Conservation (phyloP, 768 basidiomycete species). For the Cystoderma amianthinum region DNA sequence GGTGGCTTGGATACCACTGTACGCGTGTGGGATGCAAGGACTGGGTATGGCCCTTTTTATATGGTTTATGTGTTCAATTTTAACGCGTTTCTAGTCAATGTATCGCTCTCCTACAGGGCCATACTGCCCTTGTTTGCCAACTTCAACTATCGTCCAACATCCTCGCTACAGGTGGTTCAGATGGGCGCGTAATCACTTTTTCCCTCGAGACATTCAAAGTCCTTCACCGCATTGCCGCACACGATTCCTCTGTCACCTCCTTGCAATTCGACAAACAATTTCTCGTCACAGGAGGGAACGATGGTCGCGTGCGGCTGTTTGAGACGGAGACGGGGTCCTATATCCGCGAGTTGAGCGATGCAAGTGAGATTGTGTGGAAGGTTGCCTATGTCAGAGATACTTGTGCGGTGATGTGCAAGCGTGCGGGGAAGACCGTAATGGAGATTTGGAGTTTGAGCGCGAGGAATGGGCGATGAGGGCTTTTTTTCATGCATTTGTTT, state of each 20-base stretch:
- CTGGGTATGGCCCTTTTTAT: conserved; percentile 52
- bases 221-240: conserved; percentile 72
- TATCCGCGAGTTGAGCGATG: conserved; percentile 73
- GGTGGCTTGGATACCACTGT: conserved; percentile 94
- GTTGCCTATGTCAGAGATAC: conserved; percentile 58
- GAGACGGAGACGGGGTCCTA: conserved; percentile 57
- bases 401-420: conserved; percentile 76
- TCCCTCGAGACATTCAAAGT: conserved; percentile 29
- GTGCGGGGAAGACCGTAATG: conserved; percentile 76
- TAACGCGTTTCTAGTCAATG: conserved; percentile 48
- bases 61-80: conserved; percentile 1
- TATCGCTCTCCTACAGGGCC: conserved; percentile 80
- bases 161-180: conserved; percentile 82
- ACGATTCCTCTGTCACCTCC: conserved; percentile 81
- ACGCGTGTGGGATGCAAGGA: conserved; percentile 80
- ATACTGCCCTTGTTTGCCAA: conserved; percentile 89
- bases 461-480: conserved; percentile 15
- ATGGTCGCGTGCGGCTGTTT: conserved; percentile 75
- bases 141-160: conserved; percentile 66
- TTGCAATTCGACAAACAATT: conserved; percentile 82
- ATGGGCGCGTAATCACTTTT: conserved; percentile 61
- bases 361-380: conserved; percentile 84
- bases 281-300: conserved; percentile 81
- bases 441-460: conserved; percentile 79
- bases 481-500: conserved; percentile 5